Base-by-base conservation (phyloP, 805 yeast genomes). In the Kodamaea lidongshanica region DNA sequence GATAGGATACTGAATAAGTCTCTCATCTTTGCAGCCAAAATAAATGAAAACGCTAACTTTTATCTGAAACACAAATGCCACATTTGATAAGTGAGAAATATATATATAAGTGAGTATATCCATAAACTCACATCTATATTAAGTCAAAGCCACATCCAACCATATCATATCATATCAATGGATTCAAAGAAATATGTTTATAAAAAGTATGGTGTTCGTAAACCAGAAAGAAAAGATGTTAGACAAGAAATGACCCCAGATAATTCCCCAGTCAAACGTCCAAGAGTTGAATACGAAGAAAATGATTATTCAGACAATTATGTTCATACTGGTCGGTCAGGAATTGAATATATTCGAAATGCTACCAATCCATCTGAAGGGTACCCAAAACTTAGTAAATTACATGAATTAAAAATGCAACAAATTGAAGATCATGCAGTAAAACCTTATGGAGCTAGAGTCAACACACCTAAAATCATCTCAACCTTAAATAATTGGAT, bases 241-340 rank as follows among this genome's bases (percentile, higher is more conserved):
- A 8, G 10, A 19, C n/a, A 8, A 8, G 21, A 13, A 14, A 10
- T 5, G 27, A 24, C 10, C n/a, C n/a, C 27, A 10, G 29, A 26
- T 12, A 19, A 12, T 7, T 30, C 33, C 2, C 23, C 33, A 3
- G 12, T 7, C 12, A 16, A 24, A 19, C 27, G 25, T 4, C 12
- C 8, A 16, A 10, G 17, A n/a, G 23, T 12, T 5, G 16, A 10
- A n/a, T 28, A 17, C 14, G 21, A 14, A 7, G 79, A 76, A 22
- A 84, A 84, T 46, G 94, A 87, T 52, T 85, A 79, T 46, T 66
- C 87, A 2, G 77, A 81, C 41, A 61, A 77, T 40, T 80, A 73
- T 45, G 58, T 86, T 20, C 83, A 78, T 42, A 61, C 79, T 0
- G 79, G 78, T 0, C 56, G 62, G 5, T 52, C 72, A 4, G 94